phyloP scores from a whole-genome alignment of 192 early-diverging fungal species.

The Entomortierella parvispora region DNA sequence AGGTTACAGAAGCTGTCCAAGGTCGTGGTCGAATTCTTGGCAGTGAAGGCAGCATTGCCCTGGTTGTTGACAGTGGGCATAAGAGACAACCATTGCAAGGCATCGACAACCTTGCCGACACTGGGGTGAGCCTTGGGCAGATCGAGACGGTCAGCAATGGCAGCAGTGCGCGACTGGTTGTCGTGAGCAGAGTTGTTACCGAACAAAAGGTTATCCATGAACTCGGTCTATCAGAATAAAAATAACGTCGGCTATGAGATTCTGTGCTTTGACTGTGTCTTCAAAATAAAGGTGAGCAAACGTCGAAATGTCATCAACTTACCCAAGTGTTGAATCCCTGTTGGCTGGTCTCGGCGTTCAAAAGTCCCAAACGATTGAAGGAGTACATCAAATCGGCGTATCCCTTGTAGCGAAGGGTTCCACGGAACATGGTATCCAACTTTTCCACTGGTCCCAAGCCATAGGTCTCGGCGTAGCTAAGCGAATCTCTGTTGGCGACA shows the following conservation, averaged over 20 bases:
- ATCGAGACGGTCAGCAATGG: conserved; percentile 53
- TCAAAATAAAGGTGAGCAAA: neutral
- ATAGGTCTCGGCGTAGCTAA: conserved; percentile 89
- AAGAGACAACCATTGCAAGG: conserved; percentile 65
- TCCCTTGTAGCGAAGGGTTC: conserved; percentile 92
- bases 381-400: conserved; percentile 89
- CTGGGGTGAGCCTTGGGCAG: conserved; percentile 53
- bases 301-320: neutral
- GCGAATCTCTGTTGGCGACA: conserved; percentile 93
- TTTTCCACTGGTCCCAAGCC: conserved; percentile 74
- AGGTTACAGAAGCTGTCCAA: conserved; percentile 88
- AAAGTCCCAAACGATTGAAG: conserved; percentile 81
- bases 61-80: conserved; percentile 21
- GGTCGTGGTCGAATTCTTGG: conserved; percentile 58
- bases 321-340: conserved; percentile 59
- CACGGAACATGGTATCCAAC: conserved; percentile 93
- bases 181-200: conserved; percentile 16
- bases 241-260: neutral
- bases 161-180: conserved; percentile 33
- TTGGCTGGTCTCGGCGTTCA: conserved; percentile 60
- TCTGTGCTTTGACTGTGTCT: neutral
- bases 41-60: conserved; percentile 18
- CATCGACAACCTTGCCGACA: conserved; percentile 62
- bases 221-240: conserved; percentile 48
- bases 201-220: conserved; percentile 56